Percentiles rank a stretch among this genome's conserved stretches.
Conservation (phyloP, 805 yeast genomes). For the Candida insectalens region DNA sequence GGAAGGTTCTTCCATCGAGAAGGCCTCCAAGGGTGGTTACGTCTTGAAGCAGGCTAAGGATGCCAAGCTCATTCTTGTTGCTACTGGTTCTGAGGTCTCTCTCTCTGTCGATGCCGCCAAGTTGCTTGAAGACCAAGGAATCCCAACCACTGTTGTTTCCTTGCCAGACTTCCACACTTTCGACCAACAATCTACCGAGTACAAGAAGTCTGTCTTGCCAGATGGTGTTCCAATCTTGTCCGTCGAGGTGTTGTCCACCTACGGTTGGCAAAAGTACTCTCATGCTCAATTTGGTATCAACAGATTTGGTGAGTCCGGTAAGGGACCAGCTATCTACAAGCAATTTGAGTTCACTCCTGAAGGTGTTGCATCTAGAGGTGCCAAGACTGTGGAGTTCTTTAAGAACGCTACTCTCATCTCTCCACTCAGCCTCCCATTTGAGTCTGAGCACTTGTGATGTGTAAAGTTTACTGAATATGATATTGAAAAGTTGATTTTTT, state of each 20-base stretch:
- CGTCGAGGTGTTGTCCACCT: slow-evolving; percentile 85
- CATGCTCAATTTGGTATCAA: slow-evolving; percentile 95
- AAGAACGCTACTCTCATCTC: slow-evolving; percentile 63
- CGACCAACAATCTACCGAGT: slow-evolving; percentile 72
- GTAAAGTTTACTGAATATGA: not conserved
- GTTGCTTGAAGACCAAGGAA: slow-evolving; percentile 52
- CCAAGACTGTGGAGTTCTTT: slow-evolving; percentile 72
- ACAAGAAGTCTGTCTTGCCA: slow-evolving; percentile 82
- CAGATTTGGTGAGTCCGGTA: slow-evolving; percentile 96
- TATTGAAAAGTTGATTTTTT: not conserved
- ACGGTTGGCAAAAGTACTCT: slow-evolving; percentile 91
- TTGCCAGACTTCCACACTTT: slow-evolving; percentile 90
- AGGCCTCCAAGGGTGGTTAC: slow-evolving; percentile 94
- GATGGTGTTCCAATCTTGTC: slow-evolving; percentile 90
- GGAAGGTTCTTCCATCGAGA: slow-evolving; percentile 84
- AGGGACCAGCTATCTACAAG: slow-evolving; percentile 74
- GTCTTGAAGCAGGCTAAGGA: slow-evolving; percentile 44
- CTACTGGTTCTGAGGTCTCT: slow-evolving; percentile 93
- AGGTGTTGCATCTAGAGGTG: slow-evolving; percentile 82
- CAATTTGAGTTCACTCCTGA: slow-evolving; percentile 86
- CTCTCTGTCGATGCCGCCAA: slow-evolving; percentile 77
- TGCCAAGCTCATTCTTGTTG: slow-evolving; percentile 68
- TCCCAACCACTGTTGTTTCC: slow-evolving; percentile 78
- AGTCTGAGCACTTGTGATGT: slow-evolving; percentile 10
- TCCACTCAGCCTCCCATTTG: slow-evolving; percentile 75